These are phyloP conservation scores for Inonotus hispidus DNA, from an alignment of 1,284 basidiomycete genomes.

Conservation along the genomic window DNA sequence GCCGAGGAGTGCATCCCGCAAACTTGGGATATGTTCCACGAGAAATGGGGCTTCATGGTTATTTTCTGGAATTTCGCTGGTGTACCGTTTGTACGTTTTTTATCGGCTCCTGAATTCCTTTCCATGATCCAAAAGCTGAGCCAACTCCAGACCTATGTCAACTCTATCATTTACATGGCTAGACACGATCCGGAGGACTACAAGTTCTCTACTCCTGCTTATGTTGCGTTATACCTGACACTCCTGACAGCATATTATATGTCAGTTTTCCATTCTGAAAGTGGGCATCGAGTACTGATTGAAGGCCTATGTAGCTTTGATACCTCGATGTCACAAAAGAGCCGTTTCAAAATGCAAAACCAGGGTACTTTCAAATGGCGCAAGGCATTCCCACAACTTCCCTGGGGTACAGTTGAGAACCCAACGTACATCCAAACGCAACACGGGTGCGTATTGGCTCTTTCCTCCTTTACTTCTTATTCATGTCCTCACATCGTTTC, in stretches of 20 bases:
- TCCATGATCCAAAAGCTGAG: conserved; percentile 13
- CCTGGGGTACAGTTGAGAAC: conserved; percentile 81
- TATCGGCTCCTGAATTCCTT: not conserved
- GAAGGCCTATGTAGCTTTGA: conserved; percentile 63
- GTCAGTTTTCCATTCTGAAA: conserved; percentile 37
- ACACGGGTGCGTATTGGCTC: conserved; percentile 59
- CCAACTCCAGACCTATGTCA: conserved; percentile 80
- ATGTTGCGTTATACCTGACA: conserved; percentile 68
- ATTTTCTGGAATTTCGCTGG: conserved; percentile 99
- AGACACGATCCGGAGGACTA: conserved; percentile 89
- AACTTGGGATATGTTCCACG: conserved; percentile 99
- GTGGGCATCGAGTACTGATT: conserved; percentile 19
- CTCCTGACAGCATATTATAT: conserved; percentile 83
- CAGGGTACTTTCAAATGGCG: conserved; percentile 85
- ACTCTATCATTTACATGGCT: conserved; percentile 97
- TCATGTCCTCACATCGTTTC: not conserved
- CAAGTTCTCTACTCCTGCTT: conserved; percentile 75
- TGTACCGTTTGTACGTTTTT: conserved; percentile 65
- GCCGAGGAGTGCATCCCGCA: conserved; percentile 98
- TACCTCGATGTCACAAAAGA: conserved; percentile 95
- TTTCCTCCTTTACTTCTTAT: not conserved
- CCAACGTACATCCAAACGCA: conserved; percentile 91
- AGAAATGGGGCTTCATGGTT: conserved; percentile 95
- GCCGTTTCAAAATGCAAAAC: conserved; percentile 95
- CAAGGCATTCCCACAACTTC: conserved; percentile 92